Evolutionary conservation across 148 eudicot species (phyloP).

Genomic region (Rhododendron simsii): DNA sequence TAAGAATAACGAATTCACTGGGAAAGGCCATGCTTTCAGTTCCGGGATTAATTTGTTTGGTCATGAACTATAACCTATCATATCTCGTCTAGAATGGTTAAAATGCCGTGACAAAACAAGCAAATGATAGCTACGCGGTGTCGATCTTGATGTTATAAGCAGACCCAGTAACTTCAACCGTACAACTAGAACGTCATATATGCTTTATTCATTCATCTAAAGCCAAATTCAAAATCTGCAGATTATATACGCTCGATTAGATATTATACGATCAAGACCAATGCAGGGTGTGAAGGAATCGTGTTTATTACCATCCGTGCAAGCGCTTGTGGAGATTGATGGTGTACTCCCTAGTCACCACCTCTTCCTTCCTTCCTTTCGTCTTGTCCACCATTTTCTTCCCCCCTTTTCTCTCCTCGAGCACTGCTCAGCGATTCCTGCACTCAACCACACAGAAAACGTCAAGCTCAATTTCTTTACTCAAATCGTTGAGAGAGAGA

Average conservation of each 20-base stretch:
- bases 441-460: not conserved
- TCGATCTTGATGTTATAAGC: not conserved
- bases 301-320: conserved; percentile 34
- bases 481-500: not conserved
- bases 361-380: conserved; percentile 50
- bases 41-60: not conserved
- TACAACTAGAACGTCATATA: not conserved
- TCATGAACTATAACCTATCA: not conserved
- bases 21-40: not conserved
- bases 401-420: conserved; percentile 6
- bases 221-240: not conserved
- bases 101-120: not conserved
- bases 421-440: conserved; percentile 5
- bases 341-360: conserved; percentile 51
- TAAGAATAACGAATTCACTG: not conserved
- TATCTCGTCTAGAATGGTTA: not conserved
- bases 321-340: conserved; percentile 52
- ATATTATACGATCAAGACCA: not conserved
- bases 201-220: not conserved
- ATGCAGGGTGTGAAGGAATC: too few relatives aligned
- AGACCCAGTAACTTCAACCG: not conserved
- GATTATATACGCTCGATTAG: not conserved
- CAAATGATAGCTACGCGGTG: not conserved
- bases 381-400: conserved; percentile 41
- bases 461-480: not conserved